Evolutionary conservation across 371 early-diverging fungal genomes (phyloP), one percentile per base, ranked within the genome.

Genomic region (Mortierella polycephala): DNA sequence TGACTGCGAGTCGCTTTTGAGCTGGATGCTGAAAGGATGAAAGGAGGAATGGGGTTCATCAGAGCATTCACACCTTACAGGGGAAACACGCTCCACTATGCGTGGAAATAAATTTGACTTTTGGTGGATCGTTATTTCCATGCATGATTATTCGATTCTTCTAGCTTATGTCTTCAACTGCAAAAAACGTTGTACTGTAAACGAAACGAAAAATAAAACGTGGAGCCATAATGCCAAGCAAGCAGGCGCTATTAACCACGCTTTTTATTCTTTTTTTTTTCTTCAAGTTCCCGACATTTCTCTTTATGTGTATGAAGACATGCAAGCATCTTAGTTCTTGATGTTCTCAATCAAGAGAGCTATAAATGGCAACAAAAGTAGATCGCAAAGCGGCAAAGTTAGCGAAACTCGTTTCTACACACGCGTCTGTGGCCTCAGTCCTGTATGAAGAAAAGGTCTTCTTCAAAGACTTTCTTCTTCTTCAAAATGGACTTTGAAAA

Each of bases 331-430:
- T 71, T 77, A 77, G 77, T 77, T 71, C 77, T 77, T 77, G 77
- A 77, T 77, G 69, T 68, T 77, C 77, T 77, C 77, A 54, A 77
- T 77, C 64, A 47, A 52, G 72, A 77, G 77, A 56, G 77, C 75
- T 74, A 68, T 12, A 30, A 45, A 70, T 30, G 30, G 30, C 30
- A 57, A 60, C 3, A 30, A 18, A 30, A 3, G 44, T 16, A 21
- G 30, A 39, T 46, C 4, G 50, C 5, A 30, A 30, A 30, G 30
- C 4, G 30, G 30, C 30, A 30, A 30, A 30, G 30, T 30, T 30
- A 30, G 30, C 4, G 30, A 30, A 30, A 30, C 30, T 30, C 30
- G 30, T 30, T 30, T 30, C 30, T 30, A 30, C 4, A 30, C 8
- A n/a, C 8, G 47, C 12, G 30, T 57, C 2, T 14, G 57, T 39